These are phyloP conservation scores for Fusarium sp. DNA, from an alignment of 2,329 filamentous ascomycete species.

Conservation along the genomic window DNA sequence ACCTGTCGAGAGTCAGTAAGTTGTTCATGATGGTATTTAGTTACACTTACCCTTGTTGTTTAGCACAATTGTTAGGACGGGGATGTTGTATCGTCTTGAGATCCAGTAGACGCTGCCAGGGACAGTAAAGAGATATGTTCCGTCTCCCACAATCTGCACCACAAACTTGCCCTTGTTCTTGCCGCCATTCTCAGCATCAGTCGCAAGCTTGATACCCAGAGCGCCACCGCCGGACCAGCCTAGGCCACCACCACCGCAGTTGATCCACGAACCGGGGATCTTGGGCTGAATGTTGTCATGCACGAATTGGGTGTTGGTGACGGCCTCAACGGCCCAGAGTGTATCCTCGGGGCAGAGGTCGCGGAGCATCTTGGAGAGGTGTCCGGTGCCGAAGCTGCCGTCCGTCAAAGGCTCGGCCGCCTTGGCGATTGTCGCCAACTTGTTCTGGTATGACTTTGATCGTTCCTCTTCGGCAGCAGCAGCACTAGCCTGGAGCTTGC, in stretches of 20 bases:
- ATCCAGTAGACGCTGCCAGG: slow-evolving; percentile 69
- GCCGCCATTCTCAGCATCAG: slow-evolving; percentile 52
- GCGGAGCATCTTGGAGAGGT: slow-evolving; percentile 49
- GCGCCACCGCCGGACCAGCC: slow-evolving; percentile 84
- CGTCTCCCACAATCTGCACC: slow-evolving; percentile 67
- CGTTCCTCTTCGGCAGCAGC: slow-evolving; percentile 56
- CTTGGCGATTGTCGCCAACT: slow-evolving; percentile 69
- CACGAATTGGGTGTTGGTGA: slow-evolving; percentile 76
- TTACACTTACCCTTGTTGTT: slow-evolving; percentile 64
- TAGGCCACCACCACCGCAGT: slow-evolving; percentile 83
- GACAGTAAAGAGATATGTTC: slow-evolving; percentile 67
- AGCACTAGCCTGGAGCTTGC: slow-evolving; percentile 49
- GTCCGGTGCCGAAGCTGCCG: slow-evolving; percentile 60
- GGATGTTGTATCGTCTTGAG: slow-evolving; percentile 64
- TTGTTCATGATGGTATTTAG: fast-evolving
- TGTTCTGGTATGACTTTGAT: slow-evolving; percentile 67
- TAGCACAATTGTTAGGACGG: slow-evolving; percentile 65
- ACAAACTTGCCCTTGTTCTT: slow-evolving; percentile 63
- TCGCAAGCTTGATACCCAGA: slow-evolving; percentile 81
- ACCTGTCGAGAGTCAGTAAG: slow-evolving; percentile 48
- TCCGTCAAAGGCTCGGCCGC: slow-evolving; percentile 68
- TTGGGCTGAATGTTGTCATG: slow-evolving; percentile 77
- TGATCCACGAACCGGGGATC: slow-evolving; percentile 79
- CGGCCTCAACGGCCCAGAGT: slow-evolving; percentile 82
- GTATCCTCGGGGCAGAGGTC: slow-evolving; percentile 60